Evolutionary conservation across 1,284 basidiomycete species (phyloP), one percentile per base, ranked within the genome.

Genomic region (Ceratobasidium sp.): DNA sequence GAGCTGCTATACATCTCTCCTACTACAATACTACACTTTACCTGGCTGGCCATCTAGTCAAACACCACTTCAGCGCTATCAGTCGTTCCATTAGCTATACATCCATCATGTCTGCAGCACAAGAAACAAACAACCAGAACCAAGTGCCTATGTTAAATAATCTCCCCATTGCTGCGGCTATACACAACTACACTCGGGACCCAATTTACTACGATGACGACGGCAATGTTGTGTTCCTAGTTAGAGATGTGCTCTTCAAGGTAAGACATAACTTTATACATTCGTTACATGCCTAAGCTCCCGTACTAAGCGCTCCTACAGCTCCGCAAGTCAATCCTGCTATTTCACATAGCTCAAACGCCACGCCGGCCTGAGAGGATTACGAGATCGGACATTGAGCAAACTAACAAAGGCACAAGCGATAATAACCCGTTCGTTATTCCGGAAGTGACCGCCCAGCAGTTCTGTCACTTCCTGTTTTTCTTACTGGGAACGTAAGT

Each of bases 401-500:
- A 32, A 11, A n/a, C 44, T 32, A 63, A 28, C 3, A 46, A 46
- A 44, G 62, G 62, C 1, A 50, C 62, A 14, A 64, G 62, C 35
- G 62, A 64, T 32, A 47, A 1, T 1, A 35, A 50, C 28, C 43
- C 62, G 13, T 35, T 64, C 3, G 18, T 32, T 5, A 52, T 64
- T 11, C 47, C 23, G 16, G 23, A 38, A 26, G 28, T 64, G 13
- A 49, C 30, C 18, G 30, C 62, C 8, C 16, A 13, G 9, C 47
- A 64, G n/a, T 64, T 64, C 30, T 46, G 62, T 23, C 13, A 38
- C 18, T 41, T 64, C 13, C 62, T 64, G n/a, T 21, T 38, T 21
- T 44, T 28, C 30, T 28, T 64, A n/a, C 14, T 64, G 13, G 62
- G 62, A 13, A 52, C 18, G 62, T 64, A 52, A 64, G 62, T 64